These are phyloP conservation scores for Cryphonectria japonica DNA, from an alignment of 2,329 filamentous ascomycete genomes.

Conservation along the genomic window DNA sequence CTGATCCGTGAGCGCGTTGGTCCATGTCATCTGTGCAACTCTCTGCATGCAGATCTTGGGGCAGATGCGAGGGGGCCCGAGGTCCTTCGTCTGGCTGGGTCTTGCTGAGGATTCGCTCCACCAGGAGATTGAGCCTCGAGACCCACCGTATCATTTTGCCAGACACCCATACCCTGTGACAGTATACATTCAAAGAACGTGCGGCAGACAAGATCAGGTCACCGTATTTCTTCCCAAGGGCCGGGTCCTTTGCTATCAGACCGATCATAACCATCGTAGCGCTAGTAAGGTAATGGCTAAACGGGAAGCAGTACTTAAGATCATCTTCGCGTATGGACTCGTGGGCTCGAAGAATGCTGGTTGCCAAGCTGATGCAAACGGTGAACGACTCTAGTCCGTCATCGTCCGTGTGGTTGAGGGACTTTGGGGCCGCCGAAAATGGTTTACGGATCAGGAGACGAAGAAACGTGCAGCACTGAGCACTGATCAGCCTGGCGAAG, in stretches of 20 bases:
- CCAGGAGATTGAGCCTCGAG: conserved; percentile 13
- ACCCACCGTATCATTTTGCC: conserved; percentile 29
- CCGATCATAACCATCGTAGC: conserved; percentile 25
- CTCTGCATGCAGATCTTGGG: no score
- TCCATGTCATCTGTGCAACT: no score
- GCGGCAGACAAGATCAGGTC: conserved; percentile 14
- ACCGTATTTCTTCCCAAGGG: conserved; percentile 15
- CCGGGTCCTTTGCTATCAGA: conserved; percentile 16
- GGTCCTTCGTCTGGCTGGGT: no score
- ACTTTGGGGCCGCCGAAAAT: neutral
- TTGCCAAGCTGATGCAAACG: conserved; percentile 22
- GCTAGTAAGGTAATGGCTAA: conserved; percentile 25
- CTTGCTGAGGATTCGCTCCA: conserved; percentile 4
- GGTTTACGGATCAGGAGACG: conserved; percentile 22
- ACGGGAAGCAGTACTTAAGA: conserved; percentile 27
- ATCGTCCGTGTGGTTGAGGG: neutral
- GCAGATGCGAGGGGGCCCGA: no score
- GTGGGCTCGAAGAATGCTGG: conserved; percentile 23
- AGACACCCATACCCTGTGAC: conserved; percentile 25
- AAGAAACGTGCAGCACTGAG: conserved; percentile 18
- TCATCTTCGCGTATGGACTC: conserved; percentile 17
- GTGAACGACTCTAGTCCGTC: conserved; percentile 20
- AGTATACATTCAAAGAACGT: conserved; percentile 23
- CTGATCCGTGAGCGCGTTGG: neutral
- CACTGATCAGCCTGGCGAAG: neutral